A percentile compares a stretch with the other conserved stretches of the same genome.
Evolutionary conservation across 805 yeast genomes (phyloP).

Genomic region (Danielia reshetovae): DNA sequence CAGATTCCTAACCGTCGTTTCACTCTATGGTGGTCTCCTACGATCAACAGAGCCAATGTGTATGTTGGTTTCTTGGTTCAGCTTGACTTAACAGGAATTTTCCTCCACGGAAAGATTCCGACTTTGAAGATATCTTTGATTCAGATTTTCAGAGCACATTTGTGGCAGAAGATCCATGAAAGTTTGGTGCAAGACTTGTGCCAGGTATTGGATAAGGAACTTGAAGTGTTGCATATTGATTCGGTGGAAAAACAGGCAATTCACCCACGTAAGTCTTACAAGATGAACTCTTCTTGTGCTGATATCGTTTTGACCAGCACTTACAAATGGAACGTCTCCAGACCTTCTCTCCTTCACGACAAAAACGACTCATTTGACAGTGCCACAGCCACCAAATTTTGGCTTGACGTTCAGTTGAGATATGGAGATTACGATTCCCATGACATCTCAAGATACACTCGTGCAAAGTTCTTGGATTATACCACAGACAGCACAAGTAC

Average conservation of each 20-base stretch:
- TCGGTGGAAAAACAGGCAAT: slow-evolving; percentile 86
- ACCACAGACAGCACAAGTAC: slow-evolving; percentile 80
- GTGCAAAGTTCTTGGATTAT: slow-evolving; percentile 91
- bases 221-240: slow-evolving; percentile 79
- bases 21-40: slow-evolving; percentile 99
- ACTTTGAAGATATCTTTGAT: slow-evolving; percentile 92
- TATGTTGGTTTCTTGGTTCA: slow-evolving; percentile 97
- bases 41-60: slow-evolving; percentile 95
- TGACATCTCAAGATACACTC: slow-evolving; percentile 87
- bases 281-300: slow-evolving; percentile 94
- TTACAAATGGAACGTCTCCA: slow-evolving; percentile 76
- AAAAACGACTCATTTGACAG: slow-evolving; percentile 60
- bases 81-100: slow-evolving; percentile 92
- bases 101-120: slow-evolving; percentile 96
- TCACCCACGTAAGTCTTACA: slow-evolving; percentile 95
- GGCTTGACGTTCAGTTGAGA: slow-evolving; percentile 93
- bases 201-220: slow-evolving; percentile 84
- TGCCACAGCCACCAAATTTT: slow-evolving; percentile 65
- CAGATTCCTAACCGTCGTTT: slow-evolving; percentile 97
- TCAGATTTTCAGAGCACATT: slow-evolving; percentile 95
- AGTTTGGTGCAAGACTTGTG: slow-evolving; percentile 90
- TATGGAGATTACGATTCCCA: slow-evolving; percentile 98
- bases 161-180: slow-evolving; percentile 99
- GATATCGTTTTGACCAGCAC: slow-evolving; percentile 77
- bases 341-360: slow-evolving; percentile 77